These are phyloP conservation scores for Pichia membranifaciens DNA, from an alignment of 805 yeast genomes.

Conservation along the genomic window DNA sequence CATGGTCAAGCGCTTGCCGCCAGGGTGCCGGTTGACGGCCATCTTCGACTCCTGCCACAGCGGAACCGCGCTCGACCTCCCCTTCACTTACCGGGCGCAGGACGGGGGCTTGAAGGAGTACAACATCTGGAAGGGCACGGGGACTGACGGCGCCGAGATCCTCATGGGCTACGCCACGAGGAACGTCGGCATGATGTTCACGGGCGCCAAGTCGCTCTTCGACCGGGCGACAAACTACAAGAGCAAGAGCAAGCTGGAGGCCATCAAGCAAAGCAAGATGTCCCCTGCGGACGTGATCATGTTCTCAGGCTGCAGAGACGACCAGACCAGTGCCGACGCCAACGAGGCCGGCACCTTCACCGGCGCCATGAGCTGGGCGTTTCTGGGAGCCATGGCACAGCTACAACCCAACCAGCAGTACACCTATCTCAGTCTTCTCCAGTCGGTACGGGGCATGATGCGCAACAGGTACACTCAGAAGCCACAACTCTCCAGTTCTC, in stretches of 20 bases:
- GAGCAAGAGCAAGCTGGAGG: constrained; percentile 27
- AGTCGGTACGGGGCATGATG: constrained; percentile 62
- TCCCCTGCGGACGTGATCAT: constrained; percentile 73
- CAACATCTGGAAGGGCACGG: constrained; percentile 68
- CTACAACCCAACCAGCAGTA: constrained; percentile 52
- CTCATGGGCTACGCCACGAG: constrained; percentile 56
- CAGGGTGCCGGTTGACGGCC: constrained; percentile 74
- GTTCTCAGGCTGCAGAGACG: constrained; percentile 78
- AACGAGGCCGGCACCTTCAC: constrained; percentile 63
- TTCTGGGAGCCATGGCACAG: constrained; percentile 51
- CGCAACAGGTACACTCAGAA: constrained; percentile 66
- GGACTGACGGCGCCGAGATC: constrained; percentile 56
- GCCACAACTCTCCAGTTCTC: constrained; percentile 77
- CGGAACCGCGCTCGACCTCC: constrained; percentile 76
- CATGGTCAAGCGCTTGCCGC: constrained; percentile 61
- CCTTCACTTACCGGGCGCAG: constrained; percentile 67
- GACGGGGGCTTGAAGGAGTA: constrained; percentile 82
- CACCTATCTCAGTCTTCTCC: constrained; percentile 60
- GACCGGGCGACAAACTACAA: constrained; percentile 31
- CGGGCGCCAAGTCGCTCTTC: constrained; percentile 34
- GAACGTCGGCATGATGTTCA: constrained; percentile 40
- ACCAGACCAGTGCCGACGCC: constrained; percentile 81
- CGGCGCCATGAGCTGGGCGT: constrained; percentile 84
- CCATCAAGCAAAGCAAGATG: constrained; percentile 49
- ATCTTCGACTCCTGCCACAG: constrained; percentile 84